These are phyloP conservation scores for Fusarium hostae DNA, from an alignment of 2,329 filamentous ascomycete genomes.

Conservation along the genomic window DNA sequence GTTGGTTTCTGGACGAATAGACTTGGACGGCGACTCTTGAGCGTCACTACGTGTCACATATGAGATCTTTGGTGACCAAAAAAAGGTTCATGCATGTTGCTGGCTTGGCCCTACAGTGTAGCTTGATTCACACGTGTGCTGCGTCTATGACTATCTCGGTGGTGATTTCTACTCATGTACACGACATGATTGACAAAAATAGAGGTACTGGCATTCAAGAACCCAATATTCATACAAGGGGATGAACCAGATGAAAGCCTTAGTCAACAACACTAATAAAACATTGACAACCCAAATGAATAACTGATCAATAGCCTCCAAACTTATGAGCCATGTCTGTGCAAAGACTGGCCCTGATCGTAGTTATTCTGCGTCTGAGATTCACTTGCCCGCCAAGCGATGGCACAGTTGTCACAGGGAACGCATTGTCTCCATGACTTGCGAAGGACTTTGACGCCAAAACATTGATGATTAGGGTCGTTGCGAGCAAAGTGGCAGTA, in stretches of 20 bases:
- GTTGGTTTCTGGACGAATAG: not conserved
- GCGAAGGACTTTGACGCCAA: constrained; percentile 72
- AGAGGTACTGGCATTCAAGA: not conserved
- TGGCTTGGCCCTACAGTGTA: not conserved
- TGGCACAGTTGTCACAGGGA: constrained; percentile 61
- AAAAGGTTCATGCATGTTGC: constrained; percentile 7
- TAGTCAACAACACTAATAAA: not conserved
- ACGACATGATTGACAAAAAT: not conserved
- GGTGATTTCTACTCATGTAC: constrained; percentile 20
- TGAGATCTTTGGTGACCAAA: constrained; percentile 11
- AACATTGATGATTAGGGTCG: constrained; percentile 75
- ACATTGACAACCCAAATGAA: not conserved
- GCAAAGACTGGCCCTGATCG: not conserved
- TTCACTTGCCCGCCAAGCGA: constrained; percentile 18
- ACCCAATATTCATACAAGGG: not conserved
- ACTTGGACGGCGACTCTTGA: not conserved
- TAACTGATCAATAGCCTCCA: not conserved
- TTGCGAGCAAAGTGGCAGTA: constrained; percentile 82
- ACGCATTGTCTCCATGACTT: constrained; percentile 67
- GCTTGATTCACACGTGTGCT: not conserved
- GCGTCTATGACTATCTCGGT: not conserved
- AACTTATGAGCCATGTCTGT: not conserved
- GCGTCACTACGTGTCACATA: constrained; percentile 12
- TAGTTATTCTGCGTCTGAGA: constrained; percentile 6
- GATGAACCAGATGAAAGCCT: not conserved